Conservation (phyloP, 2,329 filamentous ascomycete genomes). For the Cytospora piceicola region DNA sequence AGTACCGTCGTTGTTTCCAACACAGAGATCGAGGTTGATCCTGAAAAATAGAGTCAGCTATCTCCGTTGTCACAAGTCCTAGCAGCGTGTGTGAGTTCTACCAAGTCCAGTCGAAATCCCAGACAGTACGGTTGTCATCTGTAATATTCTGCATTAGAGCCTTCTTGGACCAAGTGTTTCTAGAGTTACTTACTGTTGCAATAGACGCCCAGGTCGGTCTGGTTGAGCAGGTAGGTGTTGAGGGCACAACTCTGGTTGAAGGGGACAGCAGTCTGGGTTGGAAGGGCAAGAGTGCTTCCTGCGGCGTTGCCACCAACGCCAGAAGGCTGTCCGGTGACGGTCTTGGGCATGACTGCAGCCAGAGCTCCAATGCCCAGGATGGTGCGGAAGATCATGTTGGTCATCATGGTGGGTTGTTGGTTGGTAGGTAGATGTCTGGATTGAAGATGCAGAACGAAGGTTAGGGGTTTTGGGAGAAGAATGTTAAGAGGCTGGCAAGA, state of each 20-base stretch:
- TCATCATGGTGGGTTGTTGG: neutral
- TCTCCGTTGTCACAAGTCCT: neutral
- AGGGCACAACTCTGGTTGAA: slow-evolving; percentile 41
- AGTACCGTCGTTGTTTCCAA: slow-evolving; percentile 36
- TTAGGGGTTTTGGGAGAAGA: neutral
- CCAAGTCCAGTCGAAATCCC: slow-evolving; percentile 47
- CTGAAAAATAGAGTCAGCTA: slow-evolving; percentile 33
- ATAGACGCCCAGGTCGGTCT: slow-evolving; percentile 44
- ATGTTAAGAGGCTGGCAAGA: neutral
- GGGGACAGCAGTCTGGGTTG: slow-evolving; percentile 10
- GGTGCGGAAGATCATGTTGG: neutral
- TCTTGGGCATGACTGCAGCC: neutral
- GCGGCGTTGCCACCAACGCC: slow-evolving; percentile 16
- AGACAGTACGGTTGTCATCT: slow-evolving; percentile 40
- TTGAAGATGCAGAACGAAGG: neutral
- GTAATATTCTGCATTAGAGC: neutral
- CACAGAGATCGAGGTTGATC: slow-evolving; percentile 43
- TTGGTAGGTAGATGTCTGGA: neutral
- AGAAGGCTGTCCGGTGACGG: neutral
- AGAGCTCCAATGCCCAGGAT: neutral
- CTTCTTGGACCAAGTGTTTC: neutral
- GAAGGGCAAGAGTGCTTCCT: slow-evolving; percentile 16
- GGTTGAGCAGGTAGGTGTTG: slow-evolving; percentile 40
- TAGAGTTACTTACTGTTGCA: slow-evolving; percentile 38
- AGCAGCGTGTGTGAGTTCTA: slow-evolving; percentile 29